Percentiles rank a stretch among this genome's conserved stretches.
Conservation (phyloP, 129 eudicot genomes). For the Smallanthus sonchifolius region DNA sequence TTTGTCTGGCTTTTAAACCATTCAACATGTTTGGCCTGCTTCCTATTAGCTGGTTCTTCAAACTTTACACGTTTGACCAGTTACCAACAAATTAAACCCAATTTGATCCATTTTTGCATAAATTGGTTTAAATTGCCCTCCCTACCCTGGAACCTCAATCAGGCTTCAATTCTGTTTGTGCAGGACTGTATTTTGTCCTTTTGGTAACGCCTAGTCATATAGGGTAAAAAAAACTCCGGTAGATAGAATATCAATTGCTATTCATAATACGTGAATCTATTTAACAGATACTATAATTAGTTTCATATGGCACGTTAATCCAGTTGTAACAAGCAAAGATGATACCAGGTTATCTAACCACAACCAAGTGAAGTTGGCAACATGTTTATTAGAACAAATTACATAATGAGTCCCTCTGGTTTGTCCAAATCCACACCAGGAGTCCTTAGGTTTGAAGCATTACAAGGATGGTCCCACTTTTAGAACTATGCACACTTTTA, state of each 20-base stretch:
- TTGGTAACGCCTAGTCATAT: not conserved
- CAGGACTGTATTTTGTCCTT: not conserved
- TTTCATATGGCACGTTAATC: not conserved
- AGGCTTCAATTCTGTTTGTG: not conserved
- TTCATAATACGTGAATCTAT: too few relatives aligned
- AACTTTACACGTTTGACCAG: not conserved
- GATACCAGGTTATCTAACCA: not conserved
- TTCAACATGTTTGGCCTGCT: not conserved
- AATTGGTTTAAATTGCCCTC: not conserved
- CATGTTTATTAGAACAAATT: not conserved
- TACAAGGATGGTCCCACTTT: not conserved
- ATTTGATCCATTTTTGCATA: not conserved
- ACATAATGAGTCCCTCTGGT: not conserved
- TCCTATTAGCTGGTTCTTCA: not conserved
- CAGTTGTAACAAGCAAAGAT: not conserved
- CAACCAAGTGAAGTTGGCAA: not conserved
- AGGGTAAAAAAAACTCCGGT: not conserved
- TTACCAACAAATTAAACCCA: not conserved
- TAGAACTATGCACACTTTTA: not conserved
- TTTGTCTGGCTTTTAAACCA: not conserved
- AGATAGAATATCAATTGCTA: not conserved
- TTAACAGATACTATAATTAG: not conserved
- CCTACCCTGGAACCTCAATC: not conserved
- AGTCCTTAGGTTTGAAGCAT: not conserved
- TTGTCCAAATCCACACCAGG: not conserved